Percentiles rank a stretch among this genome's conserved stretches.
Conservation (phyloP, 2,329 filamentous ascomycete species). For the Cercospora sojina region DNA sequence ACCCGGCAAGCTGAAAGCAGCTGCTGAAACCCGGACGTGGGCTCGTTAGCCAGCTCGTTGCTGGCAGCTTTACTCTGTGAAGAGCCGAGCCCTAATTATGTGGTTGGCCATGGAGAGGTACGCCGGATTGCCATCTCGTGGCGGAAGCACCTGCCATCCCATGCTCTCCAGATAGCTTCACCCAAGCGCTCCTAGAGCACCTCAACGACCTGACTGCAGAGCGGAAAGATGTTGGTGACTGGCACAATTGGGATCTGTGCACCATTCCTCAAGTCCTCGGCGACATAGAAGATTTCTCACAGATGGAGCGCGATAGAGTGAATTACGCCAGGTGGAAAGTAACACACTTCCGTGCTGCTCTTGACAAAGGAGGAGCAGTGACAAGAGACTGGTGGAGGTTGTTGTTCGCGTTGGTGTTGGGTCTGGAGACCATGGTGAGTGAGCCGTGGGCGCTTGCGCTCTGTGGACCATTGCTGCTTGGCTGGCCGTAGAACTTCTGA, state of each 20-base stretch:
- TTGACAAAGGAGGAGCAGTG: not conserved
- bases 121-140: not conserved
- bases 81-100: not conserved
- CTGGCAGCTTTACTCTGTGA: conserved; percentile 1
- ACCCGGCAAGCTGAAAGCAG: not conserved
- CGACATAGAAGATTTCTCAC: not conserved
- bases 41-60: not conserved
- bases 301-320: not conserved
- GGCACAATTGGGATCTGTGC: conserved; percentile 4
- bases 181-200: not conserved
- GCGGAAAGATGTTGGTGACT: conserved; percentile 15
- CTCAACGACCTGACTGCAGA: conserved; percentile 10
- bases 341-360: not conserved
- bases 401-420: conserved; percentile 23
- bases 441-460: conserved; percentile 19
- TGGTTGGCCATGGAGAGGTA: fast-evolving
- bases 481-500: not conserved
- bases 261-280: conserved; percentile 6
- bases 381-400: conserved; percentile 6
- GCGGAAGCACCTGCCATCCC: not conserved
- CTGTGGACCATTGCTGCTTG: conserved; percentile 21
- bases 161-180: not conserved
- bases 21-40: not conserved
- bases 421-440: conserved; percentile 27
- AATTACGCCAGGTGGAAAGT: not conserved